Base-by-base conservation (phyloP, 805 yeast genomes). In the Yarrowia sp. region DNA sequence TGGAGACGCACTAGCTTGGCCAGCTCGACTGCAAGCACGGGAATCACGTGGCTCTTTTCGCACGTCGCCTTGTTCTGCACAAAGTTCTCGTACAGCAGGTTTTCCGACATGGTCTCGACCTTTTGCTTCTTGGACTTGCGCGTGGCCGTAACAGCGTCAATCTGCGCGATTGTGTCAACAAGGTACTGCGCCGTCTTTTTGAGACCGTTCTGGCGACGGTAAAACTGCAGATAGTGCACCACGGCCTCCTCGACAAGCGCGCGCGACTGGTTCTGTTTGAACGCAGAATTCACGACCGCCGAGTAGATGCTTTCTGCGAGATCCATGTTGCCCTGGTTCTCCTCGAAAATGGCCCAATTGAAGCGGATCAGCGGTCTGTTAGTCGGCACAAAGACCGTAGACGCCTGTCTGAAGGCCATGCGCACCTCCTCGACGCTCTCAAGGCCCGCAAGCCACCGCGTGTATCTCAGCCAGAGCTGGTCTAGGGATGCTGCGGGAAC, bases 331-430 rank as follows among this genome's bases (percentile, higher is more conserved):
- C 70, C 72, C 18, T 31, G 62, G 3, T 66, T 56, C 58, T 74
- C 77, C 62, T 73, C 77, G 47, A 68, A 74, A 21, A 72, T 51
- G 1, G 77, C 71, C 68, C 70, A 74, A 32, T 67, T 70, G 21
- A 70, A 62, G 35, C 77, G 65, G 13, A 74, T 46, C 22, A 65
- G 63, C 1, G 73, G 72, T 13, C 73, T 63, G 16, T 68, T 65
- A 2, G 67, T 63, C 1, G 77, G 75, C 4, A 73, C 65, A 62
- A 67, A 73, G 16, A 68, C 27, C 64, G 78, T 70, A 32, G 78
- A 73, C 0, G 87, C 90, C 66, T 80, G 77, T 35, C 80, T 72
- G 68, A 84, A 90, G 0, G 82, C 67, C 1, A 74, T 70, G 24
- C 81, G 72, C 22, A 78, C 70, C 14, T 71, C 70, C 3, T 73